Percentiles rank a stretch among this genome's conserved stretches.
Evolutionary conservation across 495 filamentous ascomycete genomes (phyloP).

Genomic region (Talaromyces liani): DNA sequence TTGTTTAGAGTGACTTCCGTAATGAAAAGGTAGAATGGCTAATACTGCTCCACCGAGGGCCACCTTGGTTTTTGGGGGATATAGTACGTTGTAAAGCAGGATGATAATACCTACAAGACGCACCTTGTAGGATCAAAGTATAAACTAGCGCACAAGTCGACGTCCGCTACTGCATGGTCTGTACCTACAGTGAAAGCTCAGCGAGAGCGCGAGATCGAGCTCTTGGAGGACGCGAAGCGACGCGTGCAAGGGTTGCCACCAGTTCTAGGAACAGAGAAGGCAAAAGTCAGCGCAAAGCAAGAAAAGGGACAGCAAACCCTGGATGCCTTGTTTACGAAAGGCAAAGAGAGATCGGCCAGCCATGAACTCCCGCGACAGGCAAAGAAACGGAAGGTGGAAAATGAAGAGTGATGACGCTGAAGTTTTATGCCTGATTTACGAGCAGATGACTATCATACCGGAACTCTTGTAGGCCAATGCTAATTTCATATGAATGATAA

Average conservation of each 20-base stretch:
- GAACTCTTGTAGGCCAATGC: too few relatives aligned
- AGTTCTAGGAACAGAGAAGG: constrained; percentile 24
- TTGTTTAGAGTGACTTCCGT: background rate
- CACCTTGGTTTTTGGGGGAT: background rate
- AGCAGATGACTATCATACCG: background rate
- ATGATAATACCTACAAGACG: constrained; percentile 31
- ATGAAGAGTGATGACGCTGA: background rate
- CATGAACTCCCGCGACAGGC: background rate
- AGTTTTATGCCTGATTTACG: background rate
- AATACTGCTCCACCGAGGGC: background rate
- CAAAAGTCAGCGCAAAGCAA: constrained; percentile 15
- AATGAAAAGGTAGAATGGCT: background rate
- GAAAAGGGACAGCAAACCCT: constrained; percentile 28
- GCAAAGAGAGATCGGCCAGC: background rate
- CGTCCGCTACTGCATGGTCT: constrained; percentile 23
- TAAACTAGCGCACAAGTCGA: constrained; percentile 27
- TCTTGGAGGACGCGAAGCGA: constrained; percentile 24
- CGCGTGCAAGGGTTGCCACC: constrained; percentile 25
- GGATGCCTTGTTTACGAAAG: constrained; percentile 20
- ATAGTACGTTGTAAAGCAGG: constrained; percentile 28
- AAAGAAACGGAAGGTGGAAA: background rate
- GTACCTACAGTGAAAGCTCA: constrained; percentile 27
- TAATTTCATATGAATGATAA: too few relatives aligned
- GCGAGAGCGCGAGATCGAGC: constrained; percentile 25
- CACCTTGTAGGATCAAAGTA: constrained; percentile 29